Conservation (phyloP, 371 early-diverging fungal genomes). For the Zancudomyces culisetae region DNA sequence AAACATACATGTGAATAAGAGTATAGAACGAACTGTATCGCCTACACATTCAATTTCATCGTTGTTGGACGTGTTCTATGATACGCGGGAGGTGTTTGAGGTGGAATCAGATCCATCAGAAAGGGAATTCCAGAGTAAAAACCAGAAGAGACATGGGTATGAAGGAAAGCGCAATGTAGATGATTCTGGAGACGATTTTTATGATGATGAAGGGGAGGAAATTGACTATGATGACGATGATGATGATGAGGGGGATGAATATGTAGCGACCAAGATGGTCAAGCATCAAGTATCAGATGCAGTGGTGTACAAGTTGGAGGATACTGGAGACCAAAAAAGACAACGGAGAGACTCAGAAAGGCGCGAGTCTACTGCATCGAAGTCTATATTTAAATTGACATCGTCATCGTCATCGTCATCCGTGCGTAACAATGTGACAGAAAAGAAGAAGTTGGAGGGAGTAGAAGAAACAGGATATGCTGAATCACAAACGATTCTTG, state of each 20-base stretch:
- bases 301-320: not conserved
- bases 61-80: conserved; percentile 24
- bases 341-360: not conserved
- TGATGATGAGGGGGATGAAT: conserved; percentile 17
- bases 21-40: not conserved
- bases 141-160: too few species aligned
- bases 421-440: not conserved
- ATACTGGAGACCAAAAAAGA: not conserved
- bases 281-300: not conserved
- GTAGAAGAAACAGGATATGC: not conserved
- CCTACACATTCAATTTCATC: not conserved
- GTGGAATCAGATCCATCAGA: conserved; percentile 6
- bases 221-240: conserved; percentile 23
- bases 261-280: not conserved
- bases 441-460: not conserved
- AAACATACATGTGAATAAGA: too few species aligned
- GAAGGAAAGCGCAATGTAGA: too few species aligned
- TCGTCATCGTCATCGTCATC: not conserved
- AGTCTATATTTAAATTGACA: not conserved
- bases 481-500: not conserved
- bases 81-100: conserved; percentile 24
- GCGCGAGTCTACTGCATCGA: not conserved
- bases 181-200: not conserved
- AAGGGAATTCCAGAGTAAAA: not conserved
- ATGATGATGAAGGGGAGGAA: conserved; percentile 22